A percentile compares a stretch with the other conserved stretches of the same genome.
Evolutionary conservation across 1,139 yeast genomes (phyloP).

Genomic region (Yamadazyma triangularis): DNA sequence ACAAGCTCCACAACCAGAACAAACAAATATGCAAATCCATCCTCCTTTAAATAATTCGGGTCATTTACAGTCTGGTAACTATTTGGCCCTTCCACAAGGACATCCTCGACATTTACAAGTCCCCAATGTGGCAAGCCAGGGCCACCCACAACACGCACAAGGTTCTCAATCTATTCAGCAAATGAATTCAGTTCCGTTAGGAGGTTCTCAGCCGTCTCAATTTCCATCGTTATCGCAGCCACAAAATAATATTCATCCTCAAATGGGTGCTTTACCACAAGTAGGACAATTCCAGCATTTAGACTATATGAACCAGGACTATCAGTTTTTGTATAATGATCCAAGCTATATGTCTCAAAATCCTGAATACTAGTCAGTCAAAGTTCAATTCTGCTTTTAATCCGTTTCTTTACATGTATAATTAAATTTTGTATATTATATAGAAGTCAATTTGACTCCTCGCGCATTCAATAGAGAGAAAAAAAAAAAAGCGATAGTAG

Average conservation of each 20-base stretch:
- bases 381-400: not conserved
- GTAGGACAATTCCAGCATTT: not conserved
- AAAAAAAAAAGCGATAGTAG: not conserved
- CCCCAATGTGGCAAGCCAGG: not conserved
- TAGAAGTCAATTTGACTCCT: not conserved
- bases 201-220: not conserved
- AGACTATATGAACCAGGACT: conserved; percentile 1
- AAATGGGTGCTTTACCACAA: not conserved
- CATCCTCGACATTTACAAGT: not conserved
- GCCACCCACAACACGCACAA: not conserved
- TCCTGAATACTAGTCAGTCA: not conserved
- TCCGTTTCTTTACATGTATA: too few relatives aligned
- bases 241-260: not conserved
- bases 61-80: not conserved
- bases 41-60: too few relatives aligned
- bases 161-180: not conserved
- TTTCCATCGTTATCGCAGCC: not conserved
- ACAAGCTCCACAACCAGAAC: not conserved
- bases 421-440: not conserved
- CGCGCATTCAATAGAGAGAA: not conserved
- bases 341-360: not conserved
- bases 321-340: conserved; percentile 1
- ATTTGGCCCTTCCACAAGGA: too few relatives aligned
- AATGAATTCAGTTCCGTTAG: too few relatives aligned
- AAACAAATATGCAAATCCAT: not conserved